Base-by-base conservation (phyloP, 1,284 basidiomycete species). In the Cystobasidium sp. region DNA sequence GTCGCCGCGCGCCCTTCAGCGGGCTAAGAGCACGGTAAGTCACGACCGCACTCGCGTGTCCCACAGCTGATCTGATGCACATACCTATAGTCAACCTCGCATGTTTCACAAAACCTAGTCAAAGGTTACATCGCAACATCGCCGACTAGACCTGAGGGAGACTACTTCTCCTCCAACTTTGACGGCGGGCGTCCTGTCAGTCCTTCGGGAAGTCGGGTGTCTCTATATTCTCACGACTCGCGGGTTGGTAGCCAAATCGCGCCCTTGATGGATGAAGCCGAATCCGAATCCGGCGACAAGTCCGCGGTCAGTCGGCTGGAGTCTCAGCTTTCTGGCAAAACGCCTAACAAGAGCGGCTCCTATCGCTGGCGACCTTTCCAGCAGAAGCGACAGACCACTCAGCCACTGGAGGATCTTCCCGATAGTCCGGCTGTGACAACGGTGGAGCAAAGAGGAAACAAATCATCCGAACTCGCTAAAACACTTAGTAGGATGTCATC, bases 11-110 rank as follows among this genome's bases (percentile, higher is more conserved):
- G 39, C 69, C 3, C 58, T 71, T 6, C 58, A 52, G n/a, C 58
- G 69, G 18, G 69, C 69, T n/a, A 71, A 71, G 49, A 71, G 69
- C 39, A 51, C 49, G 9, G 69, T 71, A 44, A 71, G 69, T 43
- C 3, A 31, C 31, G 9, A 16, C 22, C 14, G 20, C 8, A 14
- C 20, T 62, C 6, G 16, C 53, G 12, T 56, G 53, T 56, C 10
- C 12, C 31, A 20, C 14, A 18, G 53, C 53, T 16, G 1, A 62
- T n/a, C 24, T 62, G 18, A 65, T 61, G 24, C 37, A 41, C 39
- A 41, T 43, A 6, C 18, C 39, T 18, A 39, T 5, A 73, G 70
- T 73, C 70, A 24, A 73, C 70, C 14, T 73, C 70, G 37, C 70
- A 66, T n/a, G 63, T 73, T 1, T 73, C 70, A 24, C 70, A 73